Evolutionary conservation across 345 rosid genomes (phyloP).

Genomic region (Combretum micranthum): DNA sequence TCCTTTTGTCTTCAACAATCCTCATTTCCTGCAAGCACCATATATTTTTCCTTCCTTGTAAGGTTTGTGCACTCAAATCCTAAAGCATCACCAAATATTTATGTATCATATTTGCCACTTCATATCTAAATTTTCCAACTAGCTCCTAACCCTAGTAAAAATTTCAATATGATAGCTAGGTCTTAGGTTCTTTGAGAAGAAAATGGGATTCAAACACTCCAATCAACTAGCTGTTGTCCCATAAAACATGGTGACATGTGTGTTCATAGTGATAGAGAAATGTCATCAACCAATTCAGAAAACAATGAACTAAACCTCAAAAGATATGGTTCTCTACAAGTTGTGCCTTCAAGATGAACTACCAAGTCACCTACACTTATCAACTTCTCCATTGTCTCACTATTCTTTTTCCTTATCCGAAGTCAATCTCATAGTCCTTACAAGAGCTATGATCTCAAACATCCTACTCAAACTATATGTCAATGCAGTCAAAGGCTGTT

Average conservation of each 20-base stretch:
- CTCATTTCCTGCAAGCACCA: slow-evolving; percentile 90
- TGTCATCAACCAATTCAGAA: slow-evolving; percentile 76
- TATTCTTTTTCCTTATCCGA: slow-evolving; percentile 61
- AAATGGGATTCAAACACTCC: slow-evolving; percentile 79
- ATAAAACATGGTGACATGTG: slow-evolving; percentile 66
- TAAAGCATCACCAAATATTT: slow-evolving; percentile 57
- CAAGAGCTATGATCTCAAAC: slow-evolving; percentile 77
- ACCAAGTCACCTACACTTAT: slow-evolving; percentile 75
- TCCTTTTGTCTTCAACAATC: slow-evolving; percentile 27
- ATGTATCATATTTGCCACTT: slow-evolving; percentile 76
- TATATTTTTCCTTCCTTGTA: slow-evolving; percentile 80
- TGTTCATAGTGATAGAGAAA: slow-evolving; percentile 71
- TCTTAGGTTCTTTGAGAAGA: slow-evolving; percentile 80
- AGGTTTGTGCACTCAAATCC: slow-evolving; percentile 87
- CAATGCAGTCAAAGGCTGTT: slow-evolving; percentile 68
- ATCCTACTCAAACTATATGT: slow-evolving; percentile 85
- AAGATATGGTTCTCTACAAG: slow-evolving; percentile 84
- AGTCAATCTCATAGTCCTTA: slow-evolving; percentile 69
- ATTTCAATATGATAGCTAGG: slow-evolving; percentile 52
- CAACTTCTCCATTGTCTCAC: slow-evolving; percentile 58
- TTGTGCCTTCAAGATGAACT: slow-evolving; percentile 94
- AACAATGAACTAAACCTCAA: slow-evolving; percentile 87
- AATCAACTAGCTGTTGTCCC: slow-evolving; percentile 91
- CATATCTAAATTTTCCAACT: slow-evolving; percentile 59
- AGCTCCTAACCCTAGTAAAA: slow-evolving; percentile 41